phyloP scores from a whole-genome alignment of 352 stramenopile species.

The Globisporangium parvum region DNA sequence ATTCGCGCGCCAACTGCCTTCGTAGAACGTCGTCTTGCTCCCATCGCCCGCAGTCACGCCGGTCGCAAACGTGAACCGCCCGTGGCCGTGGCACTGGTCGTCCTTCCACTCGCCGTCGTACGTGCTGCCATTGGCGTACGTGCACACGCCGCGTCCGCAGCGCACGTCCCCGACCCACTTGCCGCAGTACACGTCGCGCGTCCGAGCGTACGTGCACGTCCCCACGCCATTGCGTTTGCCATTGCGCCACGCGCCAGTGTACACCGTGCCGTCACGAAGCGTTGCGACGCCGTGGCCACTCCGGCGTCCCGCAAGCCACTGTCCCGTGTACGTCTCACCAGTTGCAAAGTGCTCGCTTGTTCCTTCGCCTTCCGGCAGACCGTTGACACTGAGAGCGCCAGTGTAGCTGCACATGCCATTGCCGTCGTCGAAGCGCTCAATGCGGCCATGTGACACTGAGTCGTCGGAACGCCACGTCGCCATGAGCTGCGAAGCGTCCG shows the following conservation, averaged over 20 bases:
- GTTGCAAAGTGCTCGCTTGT: conserved; percentile 29
- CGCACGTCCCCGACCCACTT: conserved; percentile 82
- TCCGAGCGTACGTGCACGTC: conserved; percentile 43
- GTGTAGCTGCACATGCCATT: conserved; percentile 44
- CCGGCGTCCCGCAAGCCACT: conserved; percentile 40
- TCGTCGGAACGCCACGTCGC: conserved; percentile 29
- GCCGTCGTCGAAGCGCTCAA: conserved; percentile 51
- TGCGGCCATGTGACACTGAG: conserved; percentile 13
- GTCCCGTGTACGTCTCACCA: conserved; percentile 46
- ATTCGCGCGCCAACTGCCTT: conserved; percentile 77
- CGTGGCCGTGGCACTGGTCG: conserved; percentile 73
- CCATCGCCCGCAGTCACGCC: conserved; percentile 10
- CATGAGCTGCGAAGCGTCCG: conserved; percentile 37
- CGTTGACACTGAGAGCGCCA: conserved; percentile 26
- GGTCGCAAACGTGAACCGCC: conserved; percentile 58
- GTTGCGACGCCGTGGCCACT: conserved; percentile 45
- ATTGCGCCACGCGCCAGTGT: conserved; percentile 79
- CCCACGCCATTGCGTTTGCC: conserved; percentile 84
- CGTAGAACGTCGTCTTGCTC: conserved; percentile 48
- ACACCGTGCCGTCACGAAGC: conserved; percentile 72
- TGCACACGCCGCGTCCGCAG: conserved; percentile 52
- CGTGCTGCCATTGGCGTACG: conserved; percentile 49
- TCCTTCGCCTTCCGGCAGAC: conserved; percentile 51
- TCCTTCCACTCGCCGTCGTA: conserved; percentile 85
- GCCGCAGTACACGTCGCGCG: conserved; percentile 63